These are phyloP conservation scores for Colletotrichum paranaense DNA, from an alignment of 2,329 filamentous ascomycete species.

Conservation along the genomic window DNA sequence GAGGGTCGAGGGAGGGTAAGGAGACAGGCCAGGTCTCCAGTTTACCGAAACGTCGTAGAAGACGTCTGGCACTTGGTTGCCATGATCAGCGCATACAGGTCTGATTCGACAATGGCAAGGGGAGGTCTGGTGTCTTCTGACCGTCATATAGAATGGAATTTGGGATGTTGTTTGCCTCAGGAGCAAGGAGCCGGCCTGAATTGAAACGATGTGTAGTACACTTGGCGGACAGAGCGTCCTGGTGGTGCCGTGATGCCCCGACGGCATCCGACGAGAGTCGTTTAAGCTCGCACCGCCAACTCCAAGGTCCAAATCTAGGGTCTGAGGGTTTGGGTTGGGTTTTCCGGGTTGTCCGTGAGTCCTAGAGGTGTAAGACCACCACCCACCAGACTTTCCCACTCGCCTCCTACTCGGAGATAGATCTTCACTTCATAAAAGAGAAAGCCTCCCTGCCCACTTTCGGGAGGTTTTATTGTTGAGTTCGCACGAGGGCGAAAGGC, in stretches of 20 bases:
- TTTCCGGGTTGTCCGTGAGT: slow-evolving; percentile 23
- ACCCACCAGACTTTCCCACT: not conserved
- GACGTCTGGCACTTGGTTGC: slow-evolving; percentile 1
- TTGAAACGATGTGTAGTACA: slow-evolving; percentile 19
- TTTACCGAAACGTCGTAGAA: slow-evolving; percentile 22
- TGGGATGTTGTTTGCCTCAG: slow-evolving; percentile 14
- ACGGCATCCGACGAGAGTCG: slow-evolving; percentile 15
- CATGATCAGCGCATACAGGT: slow-evolving; percentile 13
- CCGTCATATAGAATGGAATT: not conserved
- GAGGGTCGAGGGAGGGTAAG: not conserved
- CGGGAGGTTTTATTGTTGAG: no score
- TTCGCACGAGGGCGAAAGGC: not conserved
- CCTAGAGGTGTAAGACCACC: not conserved
- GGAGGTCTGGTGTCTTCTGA: slow-evolving; percentile 7
- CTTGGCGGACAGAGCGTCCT: slow-evolving; percentile 20
- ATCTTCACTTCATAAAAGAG: slow-evolving; percentile 26
- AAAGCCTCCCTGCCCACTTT: slow-evolving; percentile 1
- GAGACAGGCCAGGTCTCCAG: not conserved
- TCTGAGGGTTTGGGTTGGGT: slow-evolving; percentile 19
- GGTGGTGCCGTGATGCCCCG: slow-evolving; percentile 16
- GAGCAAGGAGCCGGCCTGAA: slow-evolving; percentile 21
- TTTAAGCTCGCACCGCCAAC: slow-evolving; percentile 7
- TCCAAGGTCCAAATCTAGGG: not conserved
- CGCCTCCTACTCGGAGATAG: not conserved
- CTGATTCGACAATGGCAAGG: slow-evolving; percentile 22